Evolutionary conservation across 2,329 filamentous ascomycete species (phyloP), one percentile per base, ranked within the genome.

Genomic region (Arachnomyces sp.): DNA sequence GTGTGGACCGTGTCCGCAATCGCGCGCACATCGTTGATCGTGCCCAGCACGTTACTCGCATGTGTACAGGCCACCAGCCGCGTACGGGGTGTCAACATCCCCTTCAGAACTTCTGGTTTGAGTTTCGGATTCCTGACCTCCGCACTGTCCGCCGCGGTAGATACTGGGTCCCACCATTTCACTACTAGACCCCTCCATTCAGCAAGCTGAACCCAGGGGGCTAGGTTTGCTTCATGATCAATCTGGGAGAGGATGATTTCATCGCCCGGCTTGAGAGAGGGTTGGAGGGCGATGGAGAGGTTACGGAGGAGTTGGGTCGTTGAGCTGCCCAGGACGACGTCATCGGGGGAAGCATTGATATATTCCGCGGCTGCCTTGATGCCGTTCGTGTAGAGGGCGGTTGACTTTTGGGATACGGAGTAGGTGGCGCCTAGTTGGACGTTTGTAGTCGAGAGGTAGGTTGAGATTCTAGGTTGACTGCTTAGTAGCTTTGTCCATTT

Each of bases 251-350:
- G 54, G 45, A 92, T 66, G 36, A 90, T 71, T 54, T 86, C 81
- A 44, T n/a, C n/a, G n/a, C n/a, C n/a, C n/a, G n/a, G n/a, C n/a
- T n/a, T n/a, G 35, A 25, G 36, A 14, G 17, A 76, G 2, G 67
- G 56, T 8, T 65, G 51, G 53, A 82, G 59, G 2, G 74, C 65
- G 15, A 67, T 68, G 0, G 77, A 74, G 12, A 88, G 71, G 55
- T 88, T 89, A 48, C 82, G 77, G 51, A 87, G 76, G 7, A 88
- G 72, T 55, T 87, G 83, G 0, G 84, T 89, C 1, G 84, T 84
- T 2, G 84, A 85, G 0, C n/a, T n/a, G n/a, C n/a, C n/a, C n/a
- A n/a, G n/a, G n/a, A n/a, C n/a, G 43, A 88, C 79, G 54, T 87
- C 82, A 34, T 80, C 75, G 1, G 67, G 61, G 0, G 65, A 60